These are phyloP conservation scores for Quercus phellos DNA, from an alignment of 331 rosid genomes.

Conservation along the genomic window DNA sequence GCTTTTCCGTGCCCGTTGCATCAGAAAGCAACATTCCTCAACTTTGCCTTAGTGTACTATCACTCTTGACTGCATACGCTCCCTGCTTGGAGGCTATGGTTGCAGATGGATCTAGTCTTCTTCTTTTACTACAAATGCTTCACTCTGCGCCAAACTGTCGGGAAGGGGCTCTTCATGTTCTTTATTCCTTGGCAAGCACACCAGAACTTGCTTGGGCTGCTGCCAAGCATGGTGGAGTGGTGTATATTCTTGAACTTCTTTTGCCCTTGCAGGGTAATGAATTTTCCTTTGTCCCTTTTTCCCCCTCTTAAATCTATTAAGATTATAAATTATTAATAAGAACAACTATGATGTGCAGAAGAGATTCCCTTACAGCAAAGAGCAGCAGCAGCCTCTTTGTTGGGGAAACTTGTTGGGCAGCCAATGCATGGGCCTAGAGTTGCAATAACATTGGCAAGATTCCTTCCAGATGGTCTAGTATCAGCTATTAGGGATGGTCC, in stretches of 20 bases:
- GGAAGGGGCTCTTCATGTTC: slow-evolving; percentile 98
- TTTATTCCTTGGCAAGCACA: slow-evolving; percentile 96
- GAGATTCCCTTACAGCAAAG: slow-evolving; percentile 93
- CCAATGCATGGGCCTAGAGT: slow-evolving; percentile 99
- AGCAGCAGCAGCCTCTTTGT: slow-evolving; percentile 94
- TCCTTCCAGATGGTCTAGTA: slow-evolving; percentile 96
- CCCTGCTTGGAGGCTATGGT: slow-evolving; percentile 99
- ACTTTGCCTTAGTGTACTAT: slow-evolving; percentile 81
- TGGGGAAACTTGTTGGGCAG: slow-evolving; percentile 96
- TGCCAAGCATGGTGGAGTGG: slow-evolving; percentile 99
- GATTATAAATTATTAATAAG: slow-evolving; percentile 15
- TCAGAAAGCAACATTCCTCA: slow-evolving; percentile 82
- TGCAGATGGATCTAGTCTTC: slow-evolving; percentile 97
- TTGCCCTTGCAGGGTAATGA: slow-evolving; percentile 85
- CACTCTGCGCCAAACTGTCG: slow-evolving; percentile 91
- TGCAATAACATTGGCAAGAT: slow-evolving; percentile 87
- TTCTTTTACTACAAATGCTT: slow-evolving; percentile 89
- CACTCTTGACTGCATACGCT: slow-evolving; percentile 95
- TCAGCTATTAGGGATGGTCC: slow-evolving; percentile 98
- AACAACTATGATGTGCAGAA: slow-evolving; percentile 45
- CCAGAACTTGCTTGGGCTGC: slow-evolving; percentile 98
- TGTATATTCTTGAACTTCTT: slow-evolving; percentile 90
- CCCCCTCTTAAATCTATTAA: slow-evolving; percentile 10
- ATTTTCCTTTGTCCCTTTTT: neutral
- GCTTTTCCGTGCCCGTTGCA: slow-evolving; percentile 86